Conservation (phyloP, 2,329 filamentous ascomycete genomes). For the Penicillium italicum region DNA sequence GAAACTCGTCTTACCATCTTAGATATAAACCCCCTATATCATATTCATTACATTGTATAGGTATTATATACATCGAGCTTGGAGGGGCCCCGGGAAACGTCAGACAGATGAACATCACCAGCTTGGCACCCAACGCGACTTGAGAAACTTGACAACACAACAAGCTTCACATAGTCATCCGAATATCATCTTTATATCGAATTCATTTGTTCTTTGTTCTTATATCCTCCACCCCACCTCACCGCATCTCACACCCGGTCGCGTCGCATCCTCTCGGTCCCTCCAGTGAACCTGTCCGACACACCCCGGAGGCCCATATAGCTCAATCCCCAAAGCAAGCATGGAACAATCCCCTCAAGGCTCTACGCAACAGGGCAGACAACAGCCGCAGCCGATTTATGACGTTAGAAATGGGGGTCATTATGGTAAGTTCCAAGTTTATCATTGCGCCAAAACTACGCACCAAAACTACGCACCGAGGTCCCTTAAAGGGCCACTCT, state of each 20-base stretch:
- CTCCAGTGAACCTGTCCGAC: not conserved
- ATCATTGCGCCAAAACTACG: not conserved
- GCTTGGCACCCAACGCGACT: conserved; percentile 18
- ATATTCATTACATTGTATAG: not conserved
- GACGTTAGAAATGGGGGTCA: conserved; percentile 71
- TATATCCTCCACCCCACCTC: not conserved
- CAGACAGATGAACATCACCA: conserved; percentile 20
- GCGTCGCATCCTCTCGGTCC: conserved; percentile 1
- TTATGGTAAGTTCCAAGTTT: conserved; percentile 58
- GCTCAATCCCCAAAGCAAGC: conserved; percentile 7
- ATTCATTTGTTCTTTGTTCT: not conserved
- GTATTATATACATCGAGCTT: not conserved
- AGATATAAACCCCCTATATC: not conserved
- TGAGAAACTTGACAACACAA: not conserved
- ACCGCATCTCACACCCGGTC: not conserved
- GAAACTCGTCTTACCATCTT: not conserved
- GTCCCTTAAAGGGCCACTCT: not conserved
- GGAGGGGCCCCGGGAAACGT: conserved; percentile 20
- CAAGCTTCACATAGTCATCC: not conserved
- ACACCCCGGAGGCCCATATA: not conserved
- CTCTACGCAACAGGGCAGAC: conserved; percentile 57
- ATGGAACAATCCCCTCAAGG: conserved; percentile 58
- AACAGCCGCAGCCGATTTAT: conserved; percentile 65
- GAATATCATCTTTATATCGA: not conserved
- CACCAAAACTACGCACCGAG: not conserved